Base-by-base conservation (phyloP, 2,329 filamentous ascomycete species). In the Hymenoscyphus occultus region DNA sequence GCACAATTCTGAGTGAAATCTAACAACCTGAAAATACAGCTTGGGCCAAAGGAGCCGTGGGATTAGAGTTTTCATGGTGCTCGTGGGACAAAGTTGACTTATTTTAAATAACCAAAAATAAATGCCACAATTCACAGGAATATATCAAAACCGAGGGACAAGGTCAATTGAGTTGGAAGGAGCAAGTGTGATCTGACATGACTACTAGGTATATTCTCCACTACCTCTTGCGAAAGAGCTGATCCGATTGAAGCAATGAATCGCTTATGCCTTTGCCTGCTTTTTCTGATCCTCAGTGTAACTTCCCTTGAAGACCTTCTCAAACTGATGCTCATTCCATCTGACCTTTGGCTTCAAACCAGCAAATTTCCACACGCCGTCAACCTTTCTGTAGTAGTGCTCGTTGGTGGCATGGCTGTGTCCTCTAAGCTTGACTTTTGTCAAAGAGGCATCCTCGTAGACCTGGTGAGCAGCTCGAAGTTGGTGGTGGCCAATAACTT, bases 401-500 rank as follows among this genome's bases (percentile, higher is more conserved):
- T 71, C 68, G 48, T 73, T 73, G 3, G 70, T 72, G 13, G 71
- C 71, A 64, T 73, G 68, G 51, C 67, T 69, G 40, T 74, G 69
- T 0, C 71, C 70, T 56, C 68, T 68, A 59, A 71, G 57, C 58
- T 70, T 68, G 28, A 70, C 71, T 10, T 65, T 63, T 59, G 65
- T 69, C 57, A 69, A 61, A 39, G 61, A 62, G 12, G 66, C 59
- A 32, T 59, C 64, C 4, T 64, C 69, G 42, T 71, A 73, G 1
- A 69, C 65, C 28, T 69, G 67, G 57, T 73, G 71, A 3, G 61
- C 71, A 54, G 69, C 71, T 16, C 71, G 64, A 10, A 73, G 59
- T 56, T 74, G 71, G 54, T 74, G 71, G 54, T 73, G 80, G n/a
- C 85, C 85, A 64, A 86, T 77, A 59, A 86, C 81, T 73, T 86